Evolutionary conservation across 768 basidiomycete species (phyloP).

Genomic region (Lyophyllum semitale): DNA sequence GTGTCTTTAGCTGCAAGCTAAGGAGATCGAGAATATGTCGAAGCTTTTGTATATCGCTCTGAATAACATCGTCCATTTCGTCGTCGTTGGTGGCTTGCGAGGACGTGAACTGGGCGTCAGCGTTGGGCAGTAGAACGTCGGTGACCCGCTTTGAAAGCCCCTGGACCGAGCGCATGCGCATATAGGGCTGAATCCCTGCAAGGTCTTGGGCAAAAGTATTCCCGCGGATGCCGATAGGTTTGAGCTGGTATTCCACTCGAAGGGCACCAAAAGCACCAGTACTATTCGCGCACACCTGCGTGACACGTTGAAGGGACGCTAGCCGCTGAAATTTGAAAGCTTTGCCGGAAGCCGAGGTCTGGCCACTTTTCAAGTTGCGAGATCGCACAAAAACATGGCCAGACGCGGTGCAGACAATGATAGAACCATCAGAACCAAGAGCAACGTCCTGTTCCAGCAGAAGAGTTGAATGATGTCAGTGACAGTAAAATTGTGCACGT

Average conservation of each 20-base stretch:
- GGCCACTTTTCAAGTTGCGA: constrained; percentile 43
- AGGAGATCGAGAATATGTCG: constrained; percentile 35
- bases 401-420: constrained; percentile 92
- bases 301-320: constrained; percentile 81
- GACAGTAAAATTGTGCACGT: constrained; percentile 19
- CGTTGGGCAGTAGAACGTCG: not conserved
- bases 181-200: constrained; percentile 64
- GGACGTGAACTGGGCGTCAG: not conserved
- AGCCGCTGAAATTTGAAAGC: constrained; percentile 79
- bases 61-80: constrained; percentile 39
- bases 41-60: constrained; percentile 36
- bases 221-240: constrained; percentile 56
- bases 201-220: constrained; percentile 67
- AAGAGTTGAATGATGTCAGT: not conserved
- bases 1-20: constrained; percentile 24
- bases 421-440: constrained; percentile 81
- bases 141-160: not conserved
- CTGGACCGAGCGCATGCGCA: constrained; percentile 23
- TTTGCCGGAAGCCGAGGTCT: constrained; percentile 36
- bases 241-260: constrained; percentile 67
- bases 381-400: constrained; percentile 91
- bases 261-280: constrained; percentile 90
- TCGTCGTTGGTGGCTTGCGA: constrained; percentile 19
- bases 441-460: constrained; percentile 70
- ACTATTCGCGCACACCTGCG: constrained; percentile 80